Percentiles rank a stretch among this genome's conserved stretches.
Evolutionary conservation across 106 monocot species (phyloP).

Genomic region (Dactylorhiza incarnata): DNA sequence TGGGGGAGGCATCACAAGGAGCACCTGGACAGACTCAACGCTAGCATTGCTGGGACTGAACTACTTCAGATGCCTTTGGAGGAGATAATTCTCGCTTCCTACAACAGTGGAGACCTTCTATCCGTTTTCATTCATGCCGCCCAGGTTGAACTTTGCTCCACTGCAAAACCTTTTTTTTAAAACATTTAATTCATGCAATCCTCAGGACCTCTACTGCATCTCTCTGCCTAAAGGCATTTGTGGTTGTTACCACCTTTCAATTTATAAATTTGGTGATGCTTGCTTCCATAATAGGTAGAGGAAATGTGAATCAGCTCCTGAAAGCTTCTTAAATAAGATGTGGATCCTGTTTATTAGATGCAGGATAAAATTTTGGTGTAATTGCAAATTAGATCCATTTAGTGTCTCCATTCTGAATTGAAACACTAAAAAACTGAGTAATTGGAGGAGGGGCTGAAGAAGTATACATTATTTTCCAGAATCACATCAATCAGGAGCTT

Average conservation of each 20-base stretch:
- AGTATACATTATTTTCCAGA: background rate
- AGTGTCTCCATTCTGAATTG: background rate
- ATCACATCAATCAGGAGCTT: background rate
- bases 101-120: conserved; percentile 64
- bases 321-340: background rate
- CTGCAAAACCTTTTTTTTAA: background rate
- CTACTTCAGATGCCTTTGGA: conserved; percentile 44
- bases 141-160: conserved; percentile 33
- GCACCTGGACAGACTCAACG: conserved; percentile 69
- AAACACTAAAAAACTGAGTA: background rate
- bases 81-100: conserved; percentile 48
- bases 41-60: conserved; percentile 49
- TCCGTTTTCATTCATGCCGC: conserved; percentile 73
- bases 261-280: background rate
- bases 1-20: conserved; percentile 71
- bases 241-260: background rate
- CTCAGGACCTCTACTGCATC: background rate
- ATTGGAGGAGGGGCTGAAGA: background rate
- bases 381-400: background rate
- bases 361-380: background rate
- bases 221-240: background rate
- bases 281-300: background rate
- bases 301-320: background rate
- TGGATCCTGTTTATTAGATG: background rate
- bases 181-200: background rate